phyloP scores from a whole-genome alignment of 2,329 filamentous ascomycete species.

The Emergomyces africanus region DNA sequence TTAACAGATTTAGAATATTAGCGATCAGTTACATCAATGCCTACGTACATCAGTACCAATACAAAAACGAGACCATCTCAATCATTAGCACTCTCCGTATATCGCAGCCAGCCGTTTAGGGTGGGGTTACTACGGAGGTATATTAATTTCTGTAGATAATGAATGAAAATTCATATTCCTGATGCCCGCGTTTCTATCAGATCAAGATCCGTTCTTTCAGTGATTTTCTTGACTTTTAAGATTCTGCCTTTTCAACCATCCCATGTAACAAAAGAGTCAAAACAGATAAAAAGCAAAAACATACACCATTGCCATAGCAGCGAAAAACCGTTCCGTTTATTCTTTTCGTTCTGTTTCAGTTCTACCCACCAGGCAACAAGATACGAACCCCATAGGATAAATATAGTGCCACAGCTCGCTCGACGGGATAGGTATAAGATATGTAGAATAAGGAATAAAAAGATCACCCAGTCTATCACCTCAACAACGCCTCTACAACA shows the following conservation, averaged over 20 bases:
- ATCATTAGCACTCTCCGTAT: background rate
- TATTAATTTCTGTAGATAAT: no score
- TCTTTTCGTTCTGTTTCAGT: background rate
- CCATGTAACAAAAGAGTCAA: background rate
- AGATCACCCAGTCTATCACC: slow-evolving; percentile 10
- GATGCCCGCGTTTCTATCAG: no score
- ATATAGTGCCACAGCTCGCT: background rate
- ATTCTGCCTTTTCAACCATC: no score
- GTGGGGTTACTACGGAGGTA: no score
- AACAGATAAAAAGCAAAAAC: background rate
- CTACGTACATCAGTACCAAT: background rate
- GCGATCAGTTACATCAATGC: background rate
- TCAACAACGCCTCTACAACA: slow-evolving; percentile 41
- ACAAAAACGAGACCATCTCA: background rate
- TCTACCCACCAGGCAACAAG: background rate
- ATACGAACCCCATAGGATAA: background rate
- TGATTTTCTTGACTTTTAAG: no score
- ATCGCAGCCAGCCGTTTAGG: no score
- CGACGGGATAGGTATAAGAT: background rate
- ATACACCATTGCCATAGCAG: background rate
- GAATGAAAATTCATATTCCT: no score
- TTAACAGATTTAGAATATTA: background rate
- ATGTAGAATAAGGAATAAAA: background rate
- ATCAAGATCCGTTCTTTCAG: no score
- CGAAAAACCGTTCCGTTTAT: background rate